Evolutionary conservation across 1,284 basidiomycete species (phyloP), one percentile per base, ranked within the genome.

Genomic region (Ustilago tritici): DNA sequence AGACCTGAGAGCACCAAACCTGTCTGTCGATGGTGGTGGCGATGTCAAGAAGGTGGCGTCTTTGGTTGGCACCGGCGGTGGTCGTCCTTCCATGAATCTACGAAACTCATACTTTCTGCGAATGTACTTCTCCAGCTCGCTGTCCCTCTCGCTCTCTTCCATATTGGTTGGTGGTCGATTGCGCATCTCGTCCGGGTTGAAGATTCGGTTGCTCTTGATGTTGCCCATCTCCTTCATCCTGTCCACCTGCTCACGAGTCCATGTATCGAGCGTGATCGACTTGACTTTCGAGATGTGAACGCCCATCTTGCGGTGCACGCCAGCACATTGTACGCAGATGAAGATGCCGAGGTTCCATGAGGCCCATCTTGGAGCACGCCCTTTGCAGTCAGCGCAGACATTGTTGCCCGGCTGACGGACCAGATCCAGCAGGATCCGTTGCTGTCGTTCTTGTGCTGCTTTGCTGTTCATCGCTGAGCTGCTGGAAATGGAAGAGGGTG

Each of bases 231-330:
- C 88, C 83, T 90, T 92, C 92, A 95, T 94, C 61, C 87, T 87
- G 91, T 90, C 79, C 53, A 93, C 90, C 86, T 95, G 93, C 74
- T 94, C 93, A 82, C 91, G 93, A 34, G 90, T 90, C 93, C 93
- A 95, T 47, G 91, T 89, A 83, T 95, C 93, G 87, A 95, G 88
- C 1, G 92, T 92, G 47, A 94, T 71, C 81, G 93, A 94, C 88
- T 94, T 94, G 75, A 93, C 93, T 74, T 67, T 77, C 49, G 63
- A 78, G 53, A 83, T 79, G 64, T 82, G 86, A 7, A 93, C 93
- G 15, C 93, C 93, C 75, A 95, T 92, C 88, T 94, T 94, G 66
- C 93, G 89, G 87, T 95, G 93, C 56, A 94, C 91, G 76, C 92
- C 92, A 35, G 93, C 93, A 84, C 93, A 95, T 79, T 90, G 90